Evolutionary conservation across 495 filamentous ascomycete species (phyloP).

Genomic region (Chaetomidium leptoderma): DNA sequence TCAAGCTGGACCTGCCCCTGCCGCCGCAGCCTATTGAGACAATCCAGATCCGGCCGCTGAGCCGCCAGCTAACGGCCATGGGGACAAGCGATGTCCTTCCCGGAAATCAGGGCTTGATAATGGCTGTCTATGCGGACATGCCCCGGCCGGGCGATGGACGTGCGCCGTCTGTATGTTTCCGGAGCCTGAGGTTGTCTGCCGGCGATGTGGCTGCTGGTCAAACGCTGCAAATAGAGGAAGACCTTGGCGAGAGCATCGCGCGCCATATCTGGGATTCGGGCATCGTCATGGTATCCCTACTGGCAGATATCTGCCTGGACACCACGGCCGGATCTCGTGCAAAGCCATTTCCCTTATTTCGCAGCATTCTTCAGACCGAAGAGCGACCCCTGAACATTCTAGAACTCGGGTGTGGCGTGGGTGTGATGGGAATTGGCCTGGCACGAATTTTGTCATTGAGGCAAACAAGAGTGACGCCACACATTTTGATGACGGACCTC

Average conservation of each 20-base stretch:
- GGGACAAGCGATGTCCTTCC: constrained; percentile 29
- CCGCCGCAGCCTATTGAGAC: constrained; percentile 28
- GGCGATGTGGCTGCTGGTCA: constrained; percentile 13
- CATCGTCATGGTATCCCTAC: constrained; percentile 34
- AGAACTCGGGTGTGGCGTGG: constrained; percentile 82
- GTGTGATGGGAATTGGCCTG: constrained; percentile 74
- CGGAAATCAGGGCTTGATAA: constrained; percentile 29
- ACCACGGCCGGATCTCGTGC: neutral
- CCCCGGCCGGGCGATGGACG: neutral
- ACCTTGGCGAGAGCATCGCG: constrained; percentile 92
- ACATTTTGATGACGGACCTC: constrained; percentile 75
- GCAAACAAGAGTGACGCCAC: constrained; percentile 21
- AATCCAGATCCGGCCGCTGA: constrained; percentile 36
- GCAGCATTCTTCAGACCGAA: constrained; percentile 16
- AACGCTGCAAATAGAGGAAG: constrained; percentile 63
- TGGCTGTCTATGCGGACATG: constrained; percentile 39
- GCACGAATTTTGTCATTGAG: constrained; percentile 50
- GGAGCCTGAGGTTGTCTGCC: constrained; percentile 32
- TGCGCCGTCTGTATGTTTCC: constrained; percentile 30
- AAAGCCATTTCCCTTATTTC: constrained; percentile 14
- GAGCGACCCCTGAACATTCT: constrained; percentile 49
- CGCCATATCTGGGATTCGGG: constrained; percentile 82
- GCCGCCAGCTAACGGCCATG: constrained; percentile 29
- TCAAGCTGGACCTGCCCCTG: constrained; percentile 38
- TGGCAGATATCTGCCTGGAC: constrained; percentile 34